Base-by-base conservation (phyloP, 305 asterid genomes). In the Solanum hybrid region DNA sequence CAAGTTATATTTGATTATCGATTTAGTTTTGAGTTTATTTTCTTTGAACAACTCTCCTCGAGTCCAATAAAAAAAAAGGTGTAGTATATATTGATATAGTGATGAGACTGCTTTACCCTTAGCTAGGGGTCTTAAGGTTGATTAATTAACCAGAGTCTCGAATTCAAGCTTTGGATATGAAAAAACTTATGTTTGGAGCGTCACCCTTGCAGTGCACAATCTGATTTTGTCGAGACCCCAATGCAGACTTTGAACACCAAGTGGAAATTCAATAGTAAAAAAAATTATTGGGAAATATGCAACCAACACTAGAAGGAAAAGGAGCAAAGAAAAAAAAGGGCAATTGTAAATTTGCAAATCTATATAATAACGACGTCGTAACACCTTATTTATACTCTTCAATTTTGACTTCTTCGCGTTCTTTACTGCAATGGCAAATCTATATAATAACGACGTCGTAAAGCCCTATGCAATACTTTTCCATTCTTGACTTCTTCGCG, bases 31-130 rank as follows among this genome's bases (percentile, higher is more conserved):
- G 69, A 56, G 69, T 56, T 56, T 56, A 56, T 56, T 17, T 56
- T 56, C 26, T 56, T 7, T 20, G 24, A 56, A 20, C 24, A 56
- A 17, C 24, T 20, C 69, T 17, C 69, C 4, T 20, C 26, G 0
- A 56, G 10, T 7, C 2, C 69, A 56, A 56, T 56, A 56, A 56
- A 56, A 56, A 56, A 56, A 20, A 56, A 17, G 2, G 26, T 56
- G 11, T 56, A 2, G 10, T 56, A 56, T 56, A 56, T 56, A 56
- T 56, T 56, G 69, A 20, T 56, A 2, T 0, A 51, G 24, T 3
- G 26, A 56, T 56, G 10, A 3, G 24, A 20, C 5, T 56, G 22
- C 0, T 56, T 56, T 7, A 56, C 0, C 2, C 0, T 56, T 20
- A 56, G 7, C 0, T 56, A 17, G 69, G 6, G 3, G 22, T 51